These are phyloP conservation scores for Suhomyces bribrorum DNA, from an alignment of 1,139 yeast species.

Conservation along the genomic window DNA sequence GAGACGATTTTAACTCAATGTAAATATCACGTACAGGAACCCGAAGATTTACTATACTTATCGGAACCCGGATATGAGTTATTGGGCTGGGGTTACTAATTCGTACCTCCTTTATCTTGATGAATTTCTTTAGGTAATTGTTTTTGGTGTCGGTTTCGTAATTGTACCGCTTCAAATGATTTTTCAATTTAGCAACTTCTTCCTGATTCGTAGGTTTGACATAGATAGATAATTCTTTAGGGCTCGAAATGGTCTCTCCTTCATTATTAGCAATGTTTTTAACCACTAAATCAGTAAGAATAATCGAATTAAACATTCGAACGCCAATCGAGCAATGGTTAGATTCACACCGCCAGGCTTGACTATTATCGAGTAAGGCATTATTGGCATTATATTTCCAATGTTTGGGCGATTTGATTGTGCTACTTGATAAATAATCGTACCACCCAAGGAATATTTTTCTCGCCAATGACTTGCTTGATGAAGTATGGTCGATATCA, in stretches of 20 bases:
- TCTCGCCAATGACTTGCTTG: conserved; percentile 23
- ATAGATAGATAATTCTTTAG: conserved; percentile 26
- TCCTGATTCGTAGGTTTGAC: conserved; percentile 30
- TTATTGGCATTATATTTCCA: conserved; percentile 45
- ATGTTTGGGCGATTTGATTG: conserved; percentile 17
- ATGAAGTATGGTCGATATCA: conserved; percentile 6
- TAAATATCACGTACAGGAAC: conserved; percentile 39
- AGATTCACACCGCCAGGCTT: conserved; percentile 36
- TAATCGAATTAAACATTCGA: conserved; percentile 33
- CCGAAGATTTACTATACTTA: conserved; percentile 35
- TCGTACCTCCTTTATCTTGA: conserved; percentile 32
- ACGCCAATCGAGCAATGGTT: conserved; percentile 37
- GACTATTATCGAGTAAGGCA: conserved; percentile 37
- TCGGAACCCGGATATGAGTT: conserved; percentile 38
- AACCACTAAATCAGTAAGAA: conserved; percentile 39
- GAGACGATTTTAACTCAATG: conserved; percentile 29
- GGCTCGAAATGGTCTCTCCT: conserved; percentile 11
- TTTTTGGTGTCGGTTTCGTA: conserved; percentile 12
- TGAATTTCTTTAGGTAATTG: conserved; percentile 34
- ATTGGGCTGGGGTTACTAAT: conserved; percentile 17
- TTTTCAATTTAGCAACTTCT: conserved; percentile 18
- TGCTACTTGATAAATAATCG: conserved; percentile 31
- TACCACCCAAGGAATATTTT: conserved; percentile 44
- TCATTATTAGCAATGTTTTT: conserved; percentile 19
- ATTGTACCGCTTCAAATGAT: conserved; percentile 23